Conservation (phyloP, 2,329 filamentous ascomycete genomes). For the Fusarium tanahbumbuense region DNA sequence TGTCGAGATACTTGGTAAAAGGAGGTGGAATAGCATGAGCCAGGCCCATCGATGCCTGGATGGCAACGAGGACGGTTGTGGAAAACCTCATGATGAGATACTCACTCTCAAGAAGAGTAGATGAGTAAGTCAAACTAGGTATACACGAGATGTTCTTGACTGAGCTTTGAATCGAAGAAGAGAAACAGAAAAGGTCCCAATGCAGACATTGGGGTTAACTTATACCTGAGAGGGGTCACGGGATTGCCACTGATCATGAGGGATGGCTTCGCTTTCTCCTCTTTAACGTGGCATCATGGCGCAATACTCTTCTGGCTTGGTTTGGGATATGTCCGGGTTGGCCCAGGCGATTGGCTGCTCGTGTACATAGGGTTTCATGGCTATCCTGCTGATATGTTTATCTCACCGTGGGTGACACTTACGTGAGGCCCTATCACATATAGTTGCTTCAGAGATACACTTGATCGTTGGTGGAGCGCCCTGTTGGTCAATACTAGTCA, state of each 20-base stretch:
- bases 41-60: constrained; percentile 19
- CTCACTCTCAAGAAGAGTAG: neutral
- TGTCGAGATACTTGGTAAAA: neutral
- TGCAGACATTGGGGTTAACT: neutral
- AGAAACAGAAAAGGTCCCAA: neutral
- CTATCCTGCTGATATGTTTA: neutral
- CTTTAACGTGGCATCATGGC: neutral
- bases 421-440: too few relatives aligned
- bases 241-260: neutral
- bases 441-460: neutral
- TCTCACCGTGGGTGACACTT: neutral
- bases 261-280: neutral
- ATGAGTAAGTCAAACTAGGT: neutral
- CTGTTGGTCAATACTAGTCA: neutral
- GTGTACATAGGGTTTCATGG: neutral
- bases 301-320: neutral
- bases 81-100: constrained; percentile 12
- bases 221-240: neutral
- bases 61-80: constrained; percentile 11
- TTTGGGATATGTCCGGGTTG: neutral
- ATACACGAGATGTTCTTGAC: neutral
- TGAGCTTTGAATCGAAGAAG: neutral
- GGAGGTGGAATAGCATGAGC: neutral
- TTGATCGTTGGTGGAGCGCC: neutral
- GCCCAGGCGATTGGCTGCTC: neutral